Evolutionary conservation across 2,329 filamentous ascomycete genomes (phyloP), one percentile per base, ranked within the genome.

Genomic region (Ceratocystis smalleyi): DNA sequence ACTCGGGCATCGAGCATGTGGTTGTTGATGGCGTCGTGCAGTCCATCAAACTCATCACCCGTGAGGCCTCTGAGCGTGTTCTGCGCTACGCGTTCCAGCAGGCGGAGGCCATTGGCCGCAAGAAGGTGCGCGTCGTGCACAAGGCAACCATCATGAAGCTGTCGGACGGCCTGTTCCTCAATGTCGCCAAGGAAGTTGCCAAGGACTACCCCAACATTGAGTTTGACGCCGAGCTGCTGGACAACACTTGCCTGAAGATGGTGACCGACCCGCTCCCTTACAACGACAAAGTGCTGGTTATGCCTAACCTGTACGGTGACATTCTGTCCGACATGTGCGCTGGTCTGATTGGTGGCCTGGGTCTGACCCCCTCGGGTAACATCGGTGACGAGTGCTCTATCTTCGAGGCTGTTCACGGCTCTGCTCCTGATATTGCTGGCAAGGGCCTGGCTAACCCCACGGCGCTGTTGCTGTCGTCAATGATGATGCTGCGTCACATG

Each of bases 81-180:
- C 85, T 97, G 70, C 87, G 91, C 74, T 99, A 91, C 77, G 94
- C 95, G 72, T 99, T 99, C 86, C 92, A 99, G 80, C 91, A 99
- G 76, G 94, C 94, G 71, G 83, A 94, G 77, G 84, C 89, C 71
- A 88, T 96, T 73, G 91, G 91, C 78, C 77, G 89, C 81, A 91
- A 85, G 75, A 96, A 96, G 88, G 92, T 97, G 73, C 90, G 91
- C 73, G 92, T 91, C 67, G 91, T 97, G 69, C 94, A 99, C 88
- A 99, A 99, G 85, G 94, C 94, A 76, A 97, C 94, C 74, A 99
- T 99, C 81, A 99, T 99, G 94, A 99, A 99, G 86, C 95, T 96
- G 89, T 92, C 88, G 74, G 94, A 99, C 76, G 94, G 94, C 79
- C 89, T 99, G 68, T 99, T 99, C 86, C 83, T 99, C 71, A 88